phyloP scores from a whole-genome alignment of 371 early-diverging fungal genomes.

The Apophysomyces elegans region DNA sequence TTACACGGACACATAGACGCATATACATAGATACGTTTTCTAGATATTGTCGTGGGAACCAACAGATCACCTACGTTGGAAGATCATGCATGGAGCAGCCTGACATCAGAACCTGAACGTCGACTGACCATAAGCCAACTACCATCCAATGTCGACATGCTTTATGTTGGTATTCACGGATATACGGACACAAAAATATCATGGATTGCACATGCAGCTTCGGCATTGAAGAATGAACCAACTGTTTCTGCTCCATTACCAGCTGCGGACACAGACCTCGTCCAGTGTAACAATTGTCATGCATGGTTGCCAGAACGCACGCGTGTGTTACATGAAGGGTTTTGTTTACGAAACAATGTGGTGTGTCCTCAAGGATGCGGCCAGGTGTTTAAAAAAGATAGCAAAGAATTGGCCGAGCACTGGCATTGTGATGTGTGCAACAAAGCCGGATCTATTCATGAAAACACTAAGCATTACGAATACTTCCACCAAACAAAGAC shows the following conservation, averaged over 20 bases:
- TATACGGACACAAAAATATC: conserved; percentile 23
- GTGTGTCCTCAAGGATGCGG: conserved; percentile 68
- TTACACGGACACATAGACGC: neutral
- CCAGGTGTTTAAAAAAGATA: conserved; percentile 67
- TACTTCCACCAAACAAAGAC: conserved; percentile 64
- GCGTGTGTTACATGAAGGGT: conserved; percentile 69
- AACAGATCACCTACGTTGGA: conserved; percentile 39
- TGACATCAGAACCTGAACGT: conserved; percentile 33
- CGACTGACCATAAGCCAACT: conserved; percentile 15
- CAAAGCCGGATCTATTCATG: conserved; percentile 51
- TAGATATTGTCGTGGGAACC: conserved; percentile 40
- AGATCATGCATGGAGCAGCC: conserved; percentile 40
- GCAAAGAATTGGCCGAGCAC: conserved; percentile 66
- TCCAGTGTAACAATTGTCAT: conserved; percentile 74
- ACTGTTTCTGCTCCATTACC: conserved; percentile 12
- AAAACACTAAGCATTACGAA: conserved; percentile 67
- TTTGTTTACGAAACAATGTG: conserved; percentile 81
- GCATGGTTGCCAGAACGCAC: conserved; percentile 67
- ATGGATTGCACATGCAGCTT: conserved; percentile 29
- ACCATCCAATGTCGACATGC: neutral
- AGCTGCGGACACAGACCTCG: conserved; percentile 46
- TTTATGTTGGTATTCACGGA: conserved; percentile 53
- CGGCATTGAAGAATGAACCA: conserved; percentile 12
- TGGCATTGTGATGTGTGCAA: conserved; percentile 85
- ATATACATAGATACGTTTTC: neutral